These are phyloP conservation scores for Paramecium sexaurelia DNA, from an alignment of 73 alveolate genomes.

Conservation along the genomic window DNA sequence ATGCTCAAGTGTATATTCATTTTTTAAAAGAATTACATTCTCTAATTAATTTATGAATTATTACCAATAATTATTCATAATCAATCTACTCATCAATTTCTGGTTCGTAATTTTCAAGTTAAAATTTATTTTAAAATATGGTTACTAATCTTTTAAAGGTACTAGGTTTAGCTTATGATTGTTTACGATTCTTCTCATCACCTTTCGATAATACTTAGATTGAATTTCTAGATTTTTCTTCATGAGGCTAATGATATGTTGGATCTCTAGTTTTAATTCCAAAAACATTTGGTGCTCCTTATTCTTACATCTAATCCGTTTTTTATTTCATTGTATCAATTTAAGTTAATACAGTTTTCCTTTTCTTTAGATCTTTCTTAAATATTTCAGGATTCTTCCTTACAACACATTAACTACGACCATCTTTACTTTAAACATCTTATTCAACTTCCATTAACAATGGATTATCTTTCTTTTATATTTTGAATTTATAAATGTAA, in stretches of 20 bases:
- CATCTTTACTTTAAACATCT: not conserved
- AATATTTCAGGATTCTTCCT: conserved; percentile 8
- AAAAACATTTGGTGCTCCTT: not conserved
- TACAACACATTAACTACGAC: not conserved
- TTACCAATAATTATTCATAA: conserved; percentile 42
- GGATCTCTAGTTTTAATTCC: not conserved
- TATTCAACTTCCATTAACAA: not conserved
- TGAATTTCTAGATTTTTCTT: not conserved
- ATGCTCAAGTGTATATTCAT: not conserved
- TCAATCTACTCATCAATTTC: conserved; percentile 7
- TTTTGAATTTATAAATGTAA: not conserved
- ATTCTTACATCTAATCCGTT: not conserved
- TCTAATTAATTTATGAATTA: not conserved
- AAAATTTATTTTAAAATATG: not conserved
- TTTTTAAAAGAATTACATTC: conserved; percentile 11
- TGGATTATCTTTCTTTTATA: not conserved
- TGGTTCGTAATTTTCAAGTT: conserved; percentile 22
- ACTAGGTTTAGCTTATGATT: not conserved
- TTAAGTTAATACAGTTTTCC: not conserved
- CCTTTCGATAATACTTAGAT: not conserved
- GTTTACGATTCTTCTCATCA: not conserved
- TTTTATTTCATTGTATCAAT: not conserved
- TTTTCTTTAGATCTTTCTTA: not conserved
- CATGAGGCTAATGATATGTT: not conserved
- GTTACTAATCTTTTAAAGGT: conserved; percentile 18